A percentile compares a stretch with the other conserved stretches of the same genome.
Conservation (phyloP, 2,329 filamentous ascomycete genomes). For the Davidsoniella neocaledoniae region DNA sequence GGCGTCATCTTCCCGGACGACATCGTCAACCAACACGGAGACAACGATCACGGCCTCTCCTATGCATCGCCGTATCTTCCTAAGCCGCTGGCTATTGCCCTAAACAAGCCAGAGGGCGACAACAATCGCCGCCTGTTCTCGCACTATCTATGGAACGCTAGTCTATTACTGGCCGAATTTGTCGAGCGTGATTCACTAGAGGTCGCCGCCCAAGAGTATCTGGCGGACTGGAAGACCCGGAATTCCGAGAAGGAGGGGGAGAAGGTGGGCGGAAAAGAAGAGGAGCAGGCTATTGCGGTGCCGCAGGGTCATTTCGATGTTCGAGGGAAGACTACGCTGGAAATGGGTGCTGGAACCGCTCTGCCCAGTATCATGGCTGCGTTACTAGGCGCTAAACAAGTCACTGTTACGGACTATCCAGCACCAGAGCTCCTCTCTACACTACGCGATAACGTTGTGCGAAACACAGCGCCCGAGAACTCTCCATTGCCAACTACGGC, state of each 20-base stretch:
- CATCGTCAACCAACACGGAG: conserved; percentile 48
- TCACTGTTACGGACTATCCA: conserved; percentile 53
- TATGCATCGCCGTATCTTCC: conserved; percentile 39
- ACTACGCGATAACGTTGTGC: conserved; percentile 37
- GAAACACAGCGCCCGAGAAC: conserved; percentile 23
- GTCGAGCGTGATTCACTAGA: conserved; percentile 31
- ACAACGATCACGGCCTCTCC: conserved; percentile 37
- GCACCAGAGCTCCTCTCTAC: conserved; percentile 40
- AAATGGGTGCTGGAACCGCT: conserved; percentile 51
- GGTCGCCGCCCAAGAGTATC: not conserved
- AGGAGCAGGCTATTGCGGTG: conserved; percentile 8
- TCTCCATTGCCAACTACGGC: conserved; percentile 8
- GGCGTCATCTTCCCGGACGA: conserved; percentile 54
- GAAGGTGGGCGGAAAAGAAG: not conserved
- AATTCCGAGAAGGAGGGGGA: conserved; percentile 1
- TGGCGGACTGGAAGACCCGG: not conserved
- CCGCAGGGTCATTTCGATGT: conserved; percentile 27
- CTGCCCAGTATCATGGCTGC: conserved; percentile 34
- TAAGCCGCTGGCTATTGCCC: conserved; percentile 26
- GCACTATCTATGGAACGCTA: conserved; percentile 59
- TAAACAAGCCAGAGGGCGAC: conserved; percentile 33
- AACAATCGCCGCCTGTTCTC: conserved; percentile 45
- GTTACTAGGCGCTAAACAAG: conserved; percentile 29
- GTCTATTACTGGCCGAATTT: conserved; percentile 36
- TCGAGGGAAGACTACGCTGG: conserved; percentile 34